These are phyloP conservation scores for Stephania yunnanensis DNA, from an alignment of 164 flowering plant species.

Conservation along the genomic window DNA sequence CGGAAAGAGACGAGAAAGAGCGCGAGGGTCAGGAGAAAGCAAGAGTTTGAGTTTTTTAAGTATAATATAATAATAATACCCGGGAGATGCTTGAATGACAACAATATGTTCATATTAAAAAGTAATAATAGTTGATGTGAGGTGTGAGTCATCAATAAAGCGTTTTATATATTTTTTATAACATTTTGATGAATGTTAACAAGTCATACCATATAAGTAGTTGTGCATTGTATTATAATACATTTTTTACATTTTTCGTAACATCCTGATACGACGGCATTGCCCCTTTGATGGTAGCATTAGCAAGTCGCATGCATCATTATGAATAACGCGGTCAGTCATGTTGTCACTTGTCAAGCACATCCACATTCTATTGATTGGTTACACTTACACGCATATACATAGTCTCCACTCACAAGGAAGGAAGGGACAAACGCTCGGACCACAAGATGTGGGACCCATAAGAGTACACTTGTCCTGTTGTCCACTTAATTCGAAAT, in stretches of 20 bases:
- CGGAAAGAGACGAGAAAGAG: slow-evolving; percentile 2
- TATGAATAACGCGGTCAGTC: no score
- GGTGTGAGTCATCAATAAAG: no score
- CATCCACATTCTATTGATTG: background rate
- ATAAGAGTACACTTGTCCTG: background rate
- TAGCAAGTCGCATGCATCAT: no score
- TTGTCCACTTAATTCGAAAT: background rate
- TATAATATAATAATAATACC: background rate
- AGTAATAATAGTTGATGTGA: no score
- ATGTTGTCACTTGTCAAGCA: background rate
- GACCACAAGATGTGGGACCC: background rate
- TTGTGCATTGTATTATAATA: no score
- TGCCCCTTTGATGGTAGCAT: background rate
- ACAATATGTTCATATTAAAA: no score
- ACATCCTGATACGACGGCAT: background rate
- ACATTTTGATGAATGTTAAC: no score
- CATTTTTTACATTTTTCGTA: no score
- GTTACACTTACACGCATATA: background rate
- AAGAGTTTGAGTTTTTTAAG: background rate
- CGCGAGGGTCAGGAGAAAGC: background rate
- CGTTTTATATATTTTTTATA: no score
- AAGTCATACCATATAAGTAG: no score
- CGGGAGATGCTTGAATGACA: no score
- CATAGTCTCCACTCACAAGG: background rate
- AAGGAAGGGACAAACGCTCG: background rate